Conservation (phyloP, 2,329 filamentous ascomycete genomes). For the Madurella fahalii region DNA sequence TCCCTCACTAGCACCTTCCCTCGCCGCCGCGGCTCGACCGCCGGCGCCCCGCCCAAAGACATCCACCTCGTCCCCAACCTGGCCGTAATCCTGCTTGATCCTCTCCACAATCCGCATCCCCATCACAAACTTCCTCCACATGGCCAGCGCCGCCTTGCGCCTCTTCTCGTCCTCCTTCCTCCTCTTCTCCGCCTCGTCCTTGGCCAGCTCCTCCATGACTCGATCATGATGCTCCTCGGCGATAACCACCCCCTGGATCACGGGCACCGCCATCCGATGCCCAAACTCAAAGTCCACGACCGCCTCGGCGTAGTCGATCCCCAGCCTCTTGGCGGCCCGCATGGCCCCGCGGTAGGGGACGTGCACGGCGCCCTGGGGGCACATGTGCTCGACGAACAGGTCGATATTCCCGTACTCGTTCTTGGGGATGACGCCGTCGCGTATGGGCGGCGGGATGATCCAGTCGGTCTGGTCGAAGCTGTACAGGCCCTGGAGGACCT, state of each 20-base stretch:
- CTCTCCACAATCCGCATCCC: conserved; percentile 78
- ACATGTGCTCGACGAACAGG: conserved; percentile 90
- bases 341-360: conserved; percentile 73
- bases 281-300: conserved; percentile 97
- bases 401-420: conserved; percentile 97
- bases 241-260: conserved; percentile 86
- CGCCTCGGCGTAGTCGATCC: conserved; percentile 87
- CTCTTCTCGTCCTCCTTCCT: conserved; percentile 82
- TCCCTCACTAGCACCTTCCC: conserved; percentile 20
- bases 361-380: conserved; percentile 75
- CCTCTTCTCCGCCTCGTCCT: conserved; percentile 68
- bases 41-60: conserved; percentile 50
- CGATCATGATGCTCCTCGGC: conserved; percentile 72
- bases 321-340: conserved; percentile 76
- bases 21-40: conserved; percentile 24
- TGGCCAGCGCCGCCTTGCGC: conserved; percentile 64
- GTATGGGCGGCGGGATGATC: conserved; percentile 86
- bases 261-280: conserved; percentile 86
- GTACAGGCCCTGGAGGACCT: conserved; percentile 82
- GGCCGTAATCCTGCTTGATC: conserved; percentile 71
- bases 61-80: conserved; percentile 49
- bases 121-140: conserved; percentile 85
- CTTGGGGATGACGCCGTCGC: conserved; percentile 82
- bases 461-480: conserved; percentile 83
- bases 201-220: conserved; percentile 73